phyloP scores from a whole-genome alignment of 1,139 yeast genomes.

The Saccharomyces hybrid region DNA sequence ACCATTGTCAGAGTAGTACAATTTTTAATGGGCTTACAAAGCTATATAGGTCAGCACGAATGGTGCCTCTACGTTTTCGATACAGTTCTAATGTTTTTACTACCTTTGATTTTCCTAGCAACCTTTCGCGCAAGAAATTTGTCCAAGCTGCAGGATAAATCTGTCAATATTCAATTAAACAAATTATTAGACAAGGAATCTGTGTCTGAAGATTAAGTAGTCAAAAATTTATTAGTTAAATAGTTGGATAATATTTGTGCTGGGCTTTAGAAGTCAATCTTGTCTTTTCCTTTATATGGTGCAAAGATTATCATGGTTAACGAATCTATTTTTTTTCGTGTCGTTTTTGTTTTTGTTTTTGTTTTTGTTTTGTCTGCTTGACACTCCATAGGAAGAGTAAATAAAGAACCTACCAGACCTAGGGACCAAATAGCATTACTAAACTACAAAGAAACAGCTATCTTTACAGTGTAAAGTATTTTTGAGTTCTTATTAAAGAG shows the following conservation, averaged over 20 bases:
- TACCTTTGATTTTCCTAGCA: neutral
- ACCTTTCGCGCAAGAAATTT: conserved; percentile 10
- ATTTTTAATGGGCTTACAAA: conserved; percentile 35
- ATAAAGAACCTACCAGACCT: neutral
- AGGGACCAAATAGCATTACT: neutral
- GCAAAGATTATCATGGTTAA: neutral
- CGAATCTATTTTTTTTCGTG: neutral
- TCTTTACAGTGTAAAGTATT: neutral
- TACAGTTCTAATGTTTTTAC: conserved; percentile 27
- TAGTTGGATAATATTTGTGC: neutral
- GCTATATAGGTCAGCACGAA: conserved; percentile 35
- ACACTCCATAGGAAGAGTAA: neutral
- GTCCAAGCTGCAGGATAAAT: conserved; percentile 14
- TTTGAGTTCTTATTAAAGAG: neutral
- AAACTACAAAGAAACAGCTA: neutral
- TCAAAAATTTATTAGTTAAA: neutral
- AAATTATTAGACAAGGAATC: neutral
- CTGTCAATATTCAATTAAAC: conserved; percentile 9
- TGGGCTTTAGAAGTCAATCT: neutral
- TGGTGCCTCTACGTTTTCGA: conserved; percentile 37
- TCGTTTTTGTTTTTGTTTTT: neutral
- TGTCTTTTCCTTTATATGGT: neutral
- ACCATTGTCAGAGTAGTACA: conserved; percentile 39
- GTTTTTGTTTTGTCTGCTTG: neutral
- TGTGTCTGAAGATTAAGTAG: neutral